Evolutionary conservation across 129 eudicot genomes (phyloP), one percentile per base, ranked within the genome.

Genomic region (Chrysanthemum seticuspe): DNA sequence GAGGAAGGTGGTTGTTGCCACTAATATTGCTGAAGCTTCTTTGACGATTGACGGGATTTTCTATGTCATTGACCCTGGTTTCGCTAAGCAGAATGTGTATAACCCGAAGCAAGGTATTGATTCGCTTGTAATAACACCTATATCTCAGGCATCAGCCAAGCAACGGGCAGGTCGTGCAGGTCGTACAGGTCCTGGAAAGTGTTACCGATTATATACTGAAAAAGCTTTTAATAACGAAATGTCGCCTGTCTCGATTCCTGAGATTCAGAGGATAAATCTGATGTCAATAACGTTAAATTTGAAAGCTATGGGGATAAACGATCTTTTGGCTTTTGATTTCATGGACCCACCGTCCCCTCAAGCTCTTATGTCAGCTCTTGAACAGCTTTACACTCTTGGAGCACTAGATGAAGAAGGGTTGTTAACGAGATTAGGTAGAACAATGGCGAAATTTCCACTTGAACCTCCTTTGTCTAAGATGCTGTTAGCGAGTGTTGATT

Each of bases 281-380:
- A 45, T 80, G 29, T 72, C 62, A 11, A 73, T 84, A 13, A 86
- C 91, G 9, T 85, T 91, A 10, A 81, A 65, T n/a, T 76, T 91
- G 86, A 91, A 91, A 77, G 97, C 97, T 5, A 91, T 91, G 97
- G 97, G 97, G n/a, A 86, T 91, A 47, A 88, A 88, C 76, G 97
- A 91, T 68, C 82, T 91, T 0, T 56, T 91, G 8, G 84, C 97
- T 44, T 91, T 91, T 8, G 92, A 91, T 63, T 91, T 87, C 82
- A 88, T 91, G 95, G 97, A 91, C 67, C 87, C 95, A 10, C 97
- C 97, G 1, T 60, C 97, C 3, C 87, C 97, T 58, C 97, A 91
- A 71, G 92, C 97, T 27, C 88, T 91, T 27, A 85, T 91, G 29
- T 91, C 95, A 52, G 95, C 97, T 23, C 88, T 85, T 87, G 88